Percentiles rank a stretch among this genome's conserved stretches.
Conservation (phyloP, 139 green algal species). For the Mychonastes homosphaera region DNA sequence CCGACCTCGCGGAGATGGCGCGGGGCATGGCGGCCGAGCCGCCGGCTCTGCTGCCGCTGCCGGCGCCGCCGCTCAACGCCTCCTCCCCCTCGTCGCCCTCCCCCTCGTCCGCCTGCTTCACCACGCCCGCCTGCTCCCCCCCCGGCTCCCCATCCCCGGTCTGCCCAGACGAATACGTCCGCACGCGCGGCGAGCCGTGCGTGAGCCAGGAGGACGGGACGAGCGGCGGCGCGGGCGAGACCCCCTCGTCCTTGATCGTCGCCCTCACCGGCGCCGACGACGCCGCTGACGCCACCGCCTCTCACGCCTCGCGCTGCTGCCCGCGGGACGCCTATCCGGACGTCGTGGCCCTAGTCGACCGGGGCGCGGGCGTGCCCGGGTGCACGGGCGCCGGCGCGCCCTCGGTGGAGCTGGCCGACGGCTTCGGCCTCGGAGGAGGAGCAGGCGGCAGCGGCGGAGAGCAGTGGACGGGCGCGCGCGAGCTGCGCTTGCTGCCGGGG, state of each 20-base stretch:
- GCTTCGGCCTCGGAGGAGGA: neutral
- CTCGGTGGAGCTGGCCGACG: no score
- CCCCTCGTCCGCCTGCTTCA: no score
- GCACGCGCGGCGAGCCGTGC: no score
- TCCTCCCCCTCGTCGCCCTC: no score
- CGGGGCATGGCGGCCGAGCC: no score
- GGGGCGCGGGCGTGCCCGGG: conserved; percentile 7
- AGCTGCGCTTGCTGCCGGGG: conserved; percentile 24
- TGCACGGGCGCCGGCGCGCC: neutral
- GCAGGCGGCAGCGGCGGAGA: neutral
- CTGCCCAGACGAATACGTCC: conserved; percentile 3
- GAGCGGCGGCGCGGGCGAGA: neutral
- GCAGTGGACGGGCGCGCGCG: conserved; percentile 14
- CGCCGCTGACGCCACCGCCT: neutral
- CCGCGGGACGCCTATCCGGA: conserved; percentile 20
- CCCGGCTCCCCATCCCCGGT: conserved; percentile 4
- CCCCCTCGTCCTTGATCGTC: no score
- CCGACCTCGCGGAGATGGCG: conserved; percentile 11
- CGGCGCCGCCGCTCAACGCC: no score
- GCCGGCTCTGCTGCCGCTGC: no score
- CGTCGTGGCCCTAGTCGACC: conserved; percentile 24
- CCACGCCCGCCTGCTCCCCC: conserved; percentile 7
- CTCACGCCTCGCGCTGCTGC: conserved; percentile 18
- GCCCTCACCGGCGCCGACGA: neutral
- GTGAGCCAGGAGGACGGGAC: neutral